phyloP scores from a whole-genome alignment of 2,329 filamentous ascomycete genomes.

The Ceratocystis smalleyi region DNA sequence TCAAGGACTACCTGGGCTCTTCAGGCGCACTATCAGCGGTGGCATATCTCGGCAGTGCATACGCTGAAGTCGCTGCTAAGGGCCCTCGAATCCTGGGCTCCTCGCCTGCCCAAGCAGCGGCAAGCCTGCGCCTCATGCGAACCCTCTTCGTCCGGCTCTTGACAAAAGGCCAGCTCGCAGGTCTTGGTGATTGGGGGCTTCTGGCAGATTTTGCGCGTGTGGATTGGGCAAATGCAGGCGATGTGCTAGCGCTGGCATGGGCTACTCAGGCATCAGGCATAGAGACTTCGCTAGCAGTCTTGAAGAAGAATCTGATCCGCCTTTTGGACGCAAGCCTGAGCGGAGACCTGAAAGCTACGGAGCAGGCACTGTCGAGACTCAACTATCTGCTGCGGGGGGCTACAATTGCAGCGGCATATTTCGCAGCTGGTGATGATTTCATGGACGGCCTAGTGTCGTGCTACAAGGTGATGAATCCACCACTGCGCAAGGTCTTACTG shows the following conservation, averaged over 20 bases:
- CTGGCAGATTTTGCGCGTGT: slow-evolving; percentile 57
- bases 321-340: slow-evolving; percentile 46
- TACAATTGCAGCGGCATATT: slow-evolving; percentile 39
- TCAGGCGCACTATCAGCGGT: slow-evolving; percentile 24
- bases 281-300: slow-evolving; percentile 39
- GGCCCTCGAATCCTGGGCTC: slow-evolving; percentile 25
- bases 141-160: slow-evolving; percentile 46
- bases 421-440: slow-evolving; percentile 77
- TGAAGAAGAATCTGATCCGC: slow-evolving; percentile 47
- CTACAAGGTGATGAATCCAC: slow-evolving; percentile 48
- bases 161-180: slow-evolving; percentile 24
- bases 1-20: slow-evolving; percentile 25
- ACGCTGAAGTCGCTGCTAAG: slow-evolving; percentile 36
- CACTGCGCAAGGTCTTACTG: slow-evolving; percentile 51
- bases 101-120: slow-evolving; percentile 23
- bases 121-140: slow-evolving; percentile 49
- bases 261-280: slow-evolving; percentile 33
- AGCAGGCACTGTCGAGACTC: slow-evolving; percentile 40
- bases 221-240: slow-evolving; percentile 37
- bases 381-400: slow-evolving; percentile 50
- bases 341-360: slow-evolving; percentile 34
- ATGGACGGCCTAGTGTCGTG: slow-evolving; percentile 57
- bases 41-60: slow-evolving; percentile 52
- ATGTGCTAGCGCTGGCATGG: slow-evolving; percentile 36
- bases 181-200: slow-evolving; percentile 50